Evolutionary conservation across 2,329 filamentous ascomycete genomes (phyloP).

Genomic region (Beauveria scarabaeidicola): DNA sequence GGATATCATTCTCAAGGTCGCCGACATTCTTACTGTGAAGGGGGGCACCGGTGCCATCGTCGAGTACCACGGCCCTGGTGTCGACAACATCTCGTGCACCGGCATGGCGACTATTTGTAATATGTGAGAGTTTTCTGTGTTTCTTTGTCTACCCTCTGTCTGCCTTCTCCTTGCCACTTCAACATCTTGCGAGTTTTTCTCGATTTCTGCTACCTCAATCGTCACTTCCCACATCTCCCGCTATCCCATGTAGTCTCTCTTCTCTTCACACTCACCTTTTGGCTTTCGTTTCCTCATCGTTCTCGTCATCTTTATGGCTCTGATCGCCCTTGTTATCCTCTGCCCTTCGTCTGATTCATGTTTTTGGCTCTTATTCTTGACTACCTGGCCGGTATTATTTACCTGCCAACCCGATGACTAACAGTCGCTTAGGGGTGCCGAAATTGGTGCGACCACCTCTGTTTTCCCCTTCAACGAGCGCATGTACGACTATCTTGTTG

Average conservation of each 20-base stretch:
- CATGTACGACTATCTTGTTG: constrained; percentile 91
- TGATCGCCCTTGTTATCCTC: too few relatives aligned
- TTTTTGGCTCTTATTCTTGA: too few relatives aligned
- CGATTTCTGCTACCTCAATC: too few relatives aligned
- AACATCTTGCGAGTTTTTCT: too few relatives aligned
- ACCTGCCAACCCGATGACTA: not conserved
- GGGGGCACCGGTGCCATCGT: constrained; percentile 90
- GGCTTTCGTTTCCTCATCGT: too few relatives aligned
- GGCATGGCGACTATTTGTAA: constrained; percentile 54
- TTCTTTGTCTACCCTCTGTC: not conserved
- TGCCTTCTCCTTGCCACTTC: not conserved
- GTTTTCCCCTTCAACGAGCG: constrained; percentile 97
- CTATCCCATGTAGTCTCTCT: too few relatives aligned
- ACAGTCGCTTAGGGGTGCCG: constrained; percentile 33
- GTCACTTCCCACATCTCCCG: too few relatives aligned
- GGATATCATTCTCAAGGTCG: constrained; percentile 96
- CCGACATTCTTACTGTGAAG: constrained; percentile 94
- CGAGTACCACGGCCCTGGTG: constrained; percentile 65
- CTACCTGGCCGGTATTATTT: too few relatives aligned
- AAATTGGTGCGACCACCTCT: constrained; percentile 81
- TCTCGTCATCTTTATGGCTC: too few relatives aligned
- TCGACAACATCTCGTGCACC: constrained; percentile 58
- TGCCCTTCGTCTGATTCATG: too few relatives aligned
- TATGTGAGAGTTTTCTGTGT: constrained; percentile 36
- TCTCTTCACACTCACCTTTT: too few relatives aligned